These are phyloP conservation scores for Pueraria montana DNA, from an alignment of 306 rosid species.

Conservation along the genomic window DNA sequence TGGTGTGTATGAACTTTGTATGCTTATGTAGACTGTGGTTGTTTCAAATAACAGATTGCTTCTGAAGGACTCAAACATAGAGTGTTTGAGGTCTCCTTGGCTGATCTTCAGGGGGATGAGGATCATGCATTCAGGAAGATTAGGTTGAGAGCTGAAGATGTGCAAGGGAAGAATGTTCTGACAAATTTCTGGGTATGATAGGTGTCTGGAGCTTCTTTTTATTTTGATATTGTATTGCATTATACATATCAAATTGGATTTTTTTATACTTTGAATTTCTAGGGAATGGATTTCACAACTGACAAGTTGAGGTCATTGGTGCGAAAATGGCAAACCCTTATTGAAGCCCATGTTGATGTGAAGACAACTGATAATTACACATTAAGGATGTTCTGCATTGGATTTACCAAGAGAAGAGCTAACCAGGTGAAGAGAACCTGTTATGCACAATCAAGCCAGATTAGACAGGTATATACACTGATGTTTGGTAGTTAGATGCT, in stretches of 20 bases:
- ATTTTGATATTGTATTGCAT: background rate
- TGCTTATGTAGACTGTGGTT: background rate
- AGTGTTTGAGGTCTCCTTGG: conserved; percentile 91
- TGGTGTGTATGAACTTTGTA: background rate
- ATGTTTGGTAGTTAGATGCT: background rate
- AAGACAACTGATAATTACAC: conserved; percentile 88
- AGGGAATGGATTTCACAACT: conserved; percentile 94
- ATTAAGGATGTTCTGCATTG: conserved; percentile 94
- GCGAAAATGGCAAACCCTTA: conserved; percentile 87
- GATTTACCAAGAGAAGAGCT: conserved; percentile 81
- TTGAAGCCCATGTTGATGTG: conserved; percentile 95
- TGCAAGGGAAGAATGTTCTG: conserved; percentile 87
- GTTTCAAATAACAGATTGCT: conserved; percentile 72
- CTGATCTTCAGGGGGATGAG: conserved; percentile 95
- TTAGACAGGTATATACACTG: conserved; percentile 71
- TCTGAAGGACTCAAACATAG: conserved; percentile 97
- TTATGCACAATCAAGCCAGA: conserved; percentile 92
- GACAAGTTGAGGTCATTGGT: conserved; percentile 95
- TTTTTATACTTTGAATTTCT: background rate
- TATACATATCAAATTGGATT: background rate
- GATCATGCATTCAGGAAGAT: conserved; percentile 98
- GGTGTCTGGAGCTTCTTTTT: background rate
- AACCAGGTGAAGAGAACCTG: conserved; percentile 97
- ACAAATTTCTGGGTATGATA: conserved; percentile 91
- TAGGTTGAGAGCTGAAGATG: conserved; percentile 94